phyloP scores from a whole-genome alignment of 441 rosid species.

The Corymbia calophylla region DNA sequence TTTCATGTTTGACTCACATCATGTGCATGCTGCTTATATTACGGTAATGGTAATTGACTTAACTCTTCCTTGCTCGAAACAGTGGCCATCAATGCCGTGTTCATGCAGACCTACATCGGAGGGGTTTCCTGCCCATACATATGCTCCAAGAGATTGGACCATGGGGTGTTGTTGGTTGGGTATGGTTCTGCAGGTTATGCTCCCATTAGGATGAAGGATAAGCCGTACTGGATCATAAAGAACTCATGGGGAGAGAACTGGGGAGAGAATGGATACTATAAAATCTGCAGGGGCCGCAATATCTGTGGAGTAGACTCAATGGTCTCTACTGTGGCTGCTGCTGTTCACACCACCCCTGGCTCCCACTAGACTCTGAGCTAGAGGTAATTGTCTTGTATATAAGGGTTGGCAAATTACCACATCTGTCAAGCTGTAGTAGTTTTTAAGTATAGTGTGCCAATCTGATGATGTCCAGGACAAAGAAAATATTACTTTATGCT shows the following conservation, averaged over 20 bases:
- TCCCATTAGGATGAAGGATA: conserved; percentile 77
- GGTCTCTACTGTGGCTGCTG: conserved; percentile 89
- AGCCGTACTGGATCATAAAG: conserved; percentile 94
- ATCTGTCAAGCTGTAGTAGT: background rate
- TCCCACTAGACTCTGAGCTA: conserved; percentile 12
- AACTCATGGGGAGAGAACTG: conserved; percentile 91
- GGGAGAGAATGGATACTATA: conserved; percentile 93
- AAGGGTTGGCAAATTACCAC: background rate
- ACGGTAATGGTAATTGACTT: background rate
- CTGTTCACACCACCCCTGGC: conserved; percentile 19
- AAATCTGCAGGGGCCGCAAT: conserved; percentile 81
- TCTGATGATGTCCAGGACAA: background rate
- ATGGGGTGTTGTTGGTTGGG: conserved; percentile 84
- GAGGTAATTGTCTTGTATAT: background rate
- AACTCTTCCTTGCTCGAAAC: conserved; percentile 5
- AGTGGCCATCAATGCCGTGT: conserved; percentile 85
- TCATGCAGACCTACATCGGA: conserved; percentile 87
- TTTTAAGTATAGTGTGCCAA: background rate
- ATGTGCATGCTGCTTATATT: background rate
- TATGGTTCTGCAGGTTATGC: conserved; percentile 82
- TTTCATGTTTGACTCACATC: background rate
- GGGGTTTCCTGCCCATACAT: conserved; percentile 94
- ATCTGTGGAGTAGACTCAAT: conserved; percentile 84
- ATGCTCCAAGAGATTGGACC: conserved; percentile 76
- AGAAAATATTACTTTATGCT: background rate